Percentiles rank a stretch among this genome's conserved stretches.
Conservation (phyloP, 345 rosid genomes). For the rapeseed (Brassica napus) region Da-Ae NC_063437.1:16465001-16465500, state of each 20-base stretch:
- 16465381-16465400: slow-evolving; percentile 33
- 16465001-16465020: too few relatives aligned
- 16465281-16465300: not conserved
- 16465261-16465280: not conserved
- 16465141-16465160: too few relatives aligned
- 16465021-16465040: too few relatives aligned
- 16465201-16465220: not conserved
- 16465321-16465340: not conserved
- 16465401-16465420: slow-evolving; percentile 42
- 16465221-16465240: not conserved
- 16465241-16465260: not conserved
- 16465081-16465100: too few relatives aligned
- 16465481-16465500: too few relatives aligned
- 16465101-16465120: too few relatives aligned
- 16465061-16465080: too few relatives aligned
- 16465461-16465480: slow-evolving; percentile 46
- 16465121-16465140: too few relatives aligned
- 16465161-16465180: too few relatives aligned
- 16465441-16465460: slow-evolving; percentile 49
- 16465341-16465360: not conserved
- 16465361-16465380: not conserved
- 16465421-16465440: slow-evolving; percentile 40
- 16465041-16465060: too few relatives aligned
- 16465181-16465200: too few relatives aligned
- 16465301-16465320: not conserved